A percentile compares a stretch with the other conserved stretches of the same genome.
phyloP scores from a whole-genome alignment of 805 yeast species.

The Schwanniomyces pseudopolymorphus region DNA sequence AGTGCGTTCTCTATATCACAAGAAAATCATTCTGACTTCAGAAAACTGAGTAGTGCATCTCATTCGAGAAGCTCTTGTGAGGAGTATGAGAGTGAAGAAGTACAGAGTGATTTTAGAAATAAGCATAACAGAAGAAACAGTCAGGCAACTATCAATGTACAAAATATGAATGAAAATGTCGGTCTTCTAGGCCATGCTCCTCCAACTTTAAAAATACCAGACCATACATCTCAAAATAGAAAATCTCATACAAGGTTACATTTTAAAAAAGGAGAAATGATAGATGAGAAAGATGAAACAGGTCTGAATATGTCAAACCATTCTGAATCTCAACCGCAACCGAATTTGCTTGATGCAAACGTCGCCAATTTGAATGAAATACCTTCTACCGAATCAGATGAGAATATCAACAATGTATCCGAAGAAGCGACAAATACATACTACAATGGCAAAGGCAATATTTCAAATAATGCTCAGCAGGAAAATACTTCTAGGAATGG shows the following conservation, averaged over 20 bases:
- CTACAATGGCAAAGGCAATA: background rate
- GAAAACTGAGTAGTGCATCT: conserved; percentile 17
- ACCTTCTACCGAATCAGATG: background rate
- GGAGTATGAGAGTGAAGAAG: conserved; percentile 14
- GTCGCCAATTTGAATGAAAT: background rate
- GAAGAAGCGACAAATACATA: background rate
- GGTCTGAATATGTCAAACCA: background rate
- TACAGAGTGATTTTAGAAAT: conserved; percentile 6
- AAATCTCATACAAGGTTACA: background rate
- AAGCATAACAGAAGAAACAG: conserved; percentile 8
- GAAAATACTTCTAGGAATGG: background rate
- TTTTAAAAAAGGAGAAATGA: conserved; percentile 2
- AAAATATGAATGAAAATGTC: conserved; percentile 25
- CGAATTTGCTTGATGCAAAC: background rate
- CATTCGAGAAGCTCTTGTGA: conserved; percentile 10
- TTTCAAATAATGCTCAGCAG: background rate
- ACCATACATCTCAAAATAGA: conserved; percentile 2
- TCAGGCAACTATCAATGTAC: conserved; percentile 26
- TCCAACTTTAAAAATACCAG: conserved; percentile 14
- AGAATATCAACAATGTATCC: background rate
- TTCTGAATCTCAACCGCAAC: background rate
- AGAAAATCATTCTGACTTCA: conserved; percentile 30
- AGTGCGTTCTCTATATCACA: conserved; percentile 53
- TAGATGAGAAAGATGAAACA: conserved; percentile 1
- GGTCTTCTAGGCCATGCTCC: conserved; percentile 40